Base-by-base conservation (phyloP, 2,329 filamentous ascomycete genomes). In the Stemphylium vesicarium region DNA sequence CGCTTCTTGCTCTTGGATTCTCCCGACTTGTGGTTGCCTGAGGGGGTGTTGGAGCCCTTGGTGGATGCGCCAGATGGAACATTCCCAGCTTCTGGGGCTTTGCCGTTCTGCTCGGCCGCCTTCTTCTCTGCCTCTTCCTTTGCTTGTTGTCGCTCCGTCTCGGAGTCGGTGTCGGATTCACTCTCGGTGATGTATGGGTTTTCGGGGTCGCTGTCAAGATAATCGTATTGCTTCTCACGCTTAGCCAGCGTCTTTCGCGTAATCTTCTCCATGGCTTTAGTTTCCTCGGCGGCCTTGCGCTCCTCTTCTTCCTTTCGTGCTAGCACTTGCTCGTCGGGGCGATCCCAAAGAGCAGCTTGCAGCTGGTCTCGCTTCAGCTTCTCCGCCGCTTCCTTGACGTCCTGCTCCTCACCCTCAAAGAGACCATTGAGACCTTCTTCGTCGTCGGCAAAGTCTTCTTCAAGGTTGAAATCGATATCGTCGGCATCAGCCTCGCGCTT, bases 281-380 rank as follows among this genome's bases (percentile, higher is more conserved):
- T 81, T 56, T 86, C 82, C 53, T 90, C 83, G 62, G 88, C 88
- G 63, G 90, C 88, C 16, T 85, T 85, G 71, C 88, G 81, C 68
- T 87, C 85, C 64, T 85, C 79, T 64, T 88, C 78, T 66, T 91
- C 87, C 59, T 90, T 84, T 59, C 91, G 82, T 59, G 95, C 88
- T 22, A 78, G 72, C 45, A 80, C 76, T 40, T 75, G 67, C 50
- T 81, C 79, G 38, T 81, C 74, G 40, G 79, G 79, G 11, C 80
- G 79, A 68, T 96, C 89, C 64, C 96, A 96, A 2, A 95, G 80
- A 68, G 96, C 96, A 8, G 94, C 94, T 47, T 87, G 87, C n/a
- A 96, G 81, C 74, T 96, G 92, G 74, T 93, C 90, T 20, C 85
- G 84, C 75, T 90, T 91, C 66, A 92, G 84, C 55, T 81, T 82